These are phyloP conservation scores for Cadophora sp. DNA, from an alignment of 2,329 filamentous ascomycete species.

Conservation along the genomic window DNA sequence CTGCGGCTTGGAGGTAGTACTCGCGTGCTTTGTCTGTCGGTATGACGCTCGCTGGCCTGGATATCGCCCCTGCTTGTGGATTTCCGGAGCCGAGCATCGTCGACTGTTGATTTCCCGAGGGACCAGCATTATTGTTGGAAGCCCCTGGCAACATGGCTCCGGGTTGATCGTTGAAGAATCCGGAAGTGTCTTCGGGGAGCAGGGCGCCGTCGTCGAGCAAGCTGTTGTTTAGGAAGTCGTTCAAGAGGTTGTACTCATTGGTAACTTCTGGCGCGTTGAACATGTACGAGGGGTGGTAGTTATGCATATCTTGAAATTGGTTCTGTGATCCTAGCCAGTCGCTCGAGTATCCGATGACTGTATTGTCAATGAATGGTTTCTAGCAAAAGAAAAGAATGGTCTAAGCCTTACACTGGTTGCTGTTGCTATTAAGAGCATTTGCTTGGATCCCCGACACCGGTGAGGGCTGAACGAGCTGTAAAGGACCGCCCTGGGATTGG, in stretches of 20 bases:
- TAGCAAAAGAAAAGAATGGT: constrained; percentile 22
- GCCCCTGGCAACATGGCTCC: constrained; percentile 55
- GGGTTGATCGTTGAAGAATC: constrained; percentile 64
- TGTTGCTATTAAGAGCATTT: constrained; percentile 65
- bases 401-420: constrained; percentile 74
- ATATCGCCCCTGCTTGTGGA: constrained; percentile 60
- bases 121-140: constrained; percentile 49
- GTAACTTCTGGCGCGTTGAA: constrained; percentile 93
- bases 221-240: constrained; percentile 94
- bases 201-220: constrained; percentile 83
- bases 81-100: constrained; percentile 41
- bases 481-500: constrained; percentile 53
- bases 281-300: constrained; percentile 92
- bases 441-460: constrained; percentile 71
- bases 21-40: constrained; percentile 72
- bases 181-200: constrained; percentile 70
- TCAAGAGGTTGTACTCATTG: constrained; percentile 95
- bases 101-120: constrained; percentile 44
- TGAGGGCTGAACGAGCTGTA: constrained; percentile 76
- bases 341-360: constrained; percentile 81
- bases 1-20: constrained; percentile 96
- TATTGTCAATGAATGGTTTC: constrained; percentile 37
- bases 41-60: constrained; percentile 65
- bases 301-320: constrained; percentile 93
- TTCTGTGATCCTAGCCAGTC: constrained; percentile 79